Evolutionary conservation across 1,284 basidiomycete genomes (phyloP), one percentile per base, ranked within the genome.

Genomic region (Sanghuangporus baumii): DNA sequence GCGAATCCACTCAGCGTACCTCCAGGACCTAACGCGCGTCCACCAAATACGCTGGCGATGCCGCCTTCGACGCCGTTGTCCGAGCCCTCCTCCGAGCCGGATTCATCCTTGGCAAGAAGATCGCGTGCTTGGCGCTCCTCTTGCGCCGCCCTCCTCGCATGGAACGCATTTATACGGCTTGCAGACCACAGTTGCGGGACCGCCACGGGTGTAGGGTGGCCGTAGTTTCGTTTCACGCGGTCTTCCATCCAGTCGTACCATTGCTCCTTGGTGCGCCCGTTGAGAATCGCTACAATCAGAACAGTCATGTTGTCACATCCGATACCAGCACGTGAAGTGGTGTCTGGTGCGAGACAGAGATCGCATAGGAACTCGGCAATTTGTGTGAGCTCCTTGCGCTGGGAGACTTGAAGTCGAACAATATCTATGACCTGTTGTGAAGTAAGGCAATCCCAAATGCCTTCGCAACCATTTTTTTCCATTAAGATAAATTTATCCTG

Each of bases 221-320:
- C 88, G 73, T 88, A 79, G 59, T 86, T 81, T 43, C 81, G 81
- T 69, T 95, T 83, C 48, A 96, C 91, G 50, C 96, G 86, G 58
- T 94, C 84, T 66, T 84, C 87, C 67, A 99, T 76, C 97, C 96
- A 99, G 26, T 82, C 75, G 72, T 92, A 93, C 97, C 97, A 99
- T 72, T 97, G 88, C 66, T 94, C 89, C 73, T 89, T 87, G 14
- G 94, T 94, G 64, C 88, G 87, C 37, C 93, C 96, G 66, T 91
- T 83, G 37, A 97, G 82, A 56, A 99, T 74, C 3, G 94, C 97
- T 55, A 99, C 85, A 63, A 99, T 84, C 68, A 98, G 84, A 60
- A 97, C 81, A 0, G 97, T 99, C 97, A 99, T 99, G 79, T 99
- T 99, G 79, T 99, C 97, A 73, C 96, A 98, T 23, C 97, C 97